Base-by-base conservation (phyloP, 176 grass and related monocot species). In the Oryza punctata region DNA sequence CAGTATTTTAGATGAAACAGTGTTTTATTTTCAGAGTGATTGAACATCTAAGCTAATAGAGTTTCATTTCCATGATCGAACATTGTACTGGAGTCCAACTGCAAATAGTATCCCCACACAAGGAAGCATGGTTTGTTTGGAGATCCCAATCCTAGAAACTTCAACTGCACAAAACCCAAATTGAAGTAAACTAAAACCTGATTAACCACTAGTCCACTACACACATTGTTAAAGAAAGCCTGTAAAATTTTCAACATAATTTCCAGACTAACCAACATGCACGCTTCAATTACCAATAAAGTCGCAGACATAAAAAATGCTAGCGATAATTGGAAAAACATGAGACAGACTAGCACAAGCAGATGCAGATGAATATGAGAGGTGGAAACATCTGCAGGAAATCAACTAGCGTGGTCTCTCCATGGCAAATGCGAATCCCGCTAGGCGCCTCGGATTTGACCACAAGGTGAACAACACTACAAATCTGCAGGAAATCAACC, bases 201-300 rank as follows among this genome's bases (percentile, higher is more conserved):
- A 84, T 63, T 35, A 37, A 18, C 47, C 76, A 63, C 61, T 8
- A 41, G 50, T 57, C 16, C 18, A 21, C 50, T 18, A 21, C 16
- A 19, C 50, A 21, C 18, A 57, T 21, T 57, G 50, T 57, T 69
- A 23, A 3, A n/a, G 0, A n/a, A 29, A 66, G 70, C 26, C 9
- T 10, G 23, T 33, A 32, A n/a, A n/a, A 77, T 70, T 11, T 57
- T n/a, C 30, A 70, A 10, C 8, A 23, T 7, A 29, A 65, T 72
- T 72, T 79, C 63, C 12, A 23, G 40, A 67, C 5, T 32, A n/a
- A 54, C 37, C 41, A 77, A 11, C 78, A 71, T 89, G 82, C 82
- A 81, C 71, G 77, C 24, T 85, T 89, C 82, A 64, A 70, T 81
- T 37, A 89, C 24, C 66, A 7, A 57, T 21, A 45, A 28, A 81